phyloP scores from a whole-genome alignment of 2,329 filamentous ascomycete species.

The Ascochyta viciae-villosae region DNA sequence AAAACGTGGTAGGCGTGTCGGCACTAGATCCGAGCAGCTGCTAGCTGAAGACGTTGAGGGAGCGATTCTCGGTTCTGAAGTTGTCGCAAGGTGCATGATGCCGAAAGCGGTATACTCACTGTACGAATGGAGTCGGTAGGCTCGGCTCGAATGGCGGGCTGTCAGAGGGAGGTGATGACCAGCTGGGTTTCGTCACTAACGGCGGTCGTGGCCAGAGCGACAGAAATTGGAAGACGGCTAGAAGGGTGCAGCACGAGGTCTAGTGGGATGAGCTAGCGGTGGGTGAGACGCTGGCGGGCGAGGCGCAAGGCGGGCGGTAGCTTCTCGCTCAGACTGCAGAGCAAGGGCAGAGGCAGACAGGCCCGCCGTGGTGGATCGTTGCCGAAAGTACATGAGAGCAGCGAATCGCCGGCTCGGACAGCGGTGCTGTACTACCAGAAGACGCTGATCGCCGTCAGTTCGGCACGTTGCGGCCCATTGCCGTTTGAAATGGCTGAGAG shows the following conservation, averaged over 20 bases:
- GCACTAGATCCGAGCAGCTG: slow-evolving; percentile 35
- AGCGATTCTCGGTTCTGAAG: slow-evolving; percentile 15
- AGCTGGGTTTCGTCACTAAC: slow-evolving; percentile 5
- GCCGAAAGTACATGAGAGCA: slow-evolving; percentile 28
- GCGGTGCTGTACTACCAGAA: slow-evolving; percentile 16
- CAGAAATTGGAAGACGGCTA: slow-evolving; percentile 19
- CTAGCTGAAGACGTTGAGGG: slow-evolving; percentile 29
- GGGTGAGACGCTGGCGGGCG: slow-evolving; percentile 23
- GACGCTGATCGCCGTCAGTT: slow-evolving; percentile 25
- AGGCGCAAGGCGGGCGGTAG: slow-evolving; percentile 20
- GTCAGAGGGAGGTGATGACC: slow-evolving; percentile 9
- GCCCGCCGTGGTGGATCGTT: slow-evolving; percentile 23
- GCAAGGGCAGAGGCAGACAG: slow-evolving; percentile 20
- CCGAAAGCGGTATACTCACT: slow-evolving; percentile 7
- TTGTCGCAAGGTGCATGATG: slow-evolving; percentile 1
- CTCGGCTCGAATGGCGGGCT: neutral
- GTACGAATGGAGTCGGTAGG: neutral
- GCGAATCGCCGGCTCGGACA: slow-evolving; percentile 6
- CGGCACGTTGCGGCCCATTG: slow-evolving; percentile 28
- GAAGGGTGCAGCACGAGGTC: slow-evolving; percentile 27
- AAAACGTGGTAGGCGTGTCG: slow-evolving; percentile 30
- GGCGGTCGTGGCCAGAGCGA: slow-evolving; percentile 21
- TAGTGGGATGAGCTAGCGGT: slow-evolving; percentile 16
- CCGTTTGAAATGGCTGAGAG: slow-evolving; percentile 23
- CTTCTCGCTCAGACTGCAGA: slow-evolving; percentile 1